These are phyloP conservation scores for Neofusicoccum sp. DNA, from an alignment of 2,329 filamentous ascomycete genomes.

Conservation along the genomic window DNA sequence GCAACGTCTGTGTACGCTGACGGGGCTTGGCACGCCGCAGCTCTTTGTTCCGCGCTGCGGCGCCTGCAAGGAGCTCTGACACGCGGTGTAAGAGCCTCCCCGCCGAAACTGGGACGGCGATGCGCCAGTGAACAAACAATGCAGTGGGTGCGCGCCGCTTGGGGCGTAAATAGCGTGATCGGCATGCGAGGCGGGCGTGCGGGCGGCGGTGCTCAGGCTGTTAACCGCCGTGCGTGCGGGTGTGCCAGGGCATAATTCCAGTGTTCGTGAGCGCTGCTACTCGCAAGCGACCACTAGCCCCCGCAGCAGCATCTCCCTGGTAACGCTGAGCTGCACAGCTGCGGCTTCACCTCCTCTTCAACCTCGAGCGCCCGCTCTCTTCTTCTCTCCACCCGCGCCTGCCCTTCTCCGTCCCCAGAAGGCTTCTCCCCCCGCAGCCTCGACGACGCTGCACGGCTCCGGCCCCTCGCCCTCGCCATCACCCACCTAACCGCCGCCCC, in stretches of 20 bases:
- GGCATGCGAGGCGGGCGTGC: conserved; percentile 19
- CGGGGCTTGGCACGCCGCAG: conserved; percentile 10
- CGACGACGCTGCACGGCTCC: conserved; percentile 28
- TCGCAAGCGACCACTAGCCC: conserved; percentile 30
- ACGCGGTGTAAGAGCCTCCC: conserved; percentile 20
- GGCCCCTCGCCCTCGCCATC: conserved; percentile 29
- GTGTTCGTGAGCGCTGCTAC: conserved; percentile 22
- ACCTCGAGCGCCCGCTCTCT: conserved; percentile 27
- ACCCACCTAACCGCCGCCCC: conserved; percentile 28
- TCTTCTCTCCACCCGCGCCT: conserved; percentile 30
- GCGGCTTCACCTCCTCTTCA: conserved; percentile 40
- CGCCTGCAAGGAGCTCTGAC: conserved; percentile 21
- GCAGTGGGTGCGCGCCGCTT: conserved; percentile 6
- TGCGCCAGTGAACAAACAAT: conserved; percentile 19
- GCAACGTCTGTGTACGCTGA: conserved; percentile 20
- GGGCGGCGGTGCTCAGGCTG: conserved; percentile 10
- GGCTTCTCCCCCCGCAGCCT: conserved; percentile 29
- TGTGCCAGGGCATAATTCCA: conserved; percentile 22
- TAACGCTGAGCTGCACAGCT: conserved; percentile 28
- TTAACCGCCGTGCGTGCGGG: conserved; percentile 17
- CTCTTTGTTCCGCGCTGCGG: conserved; percentile 21
- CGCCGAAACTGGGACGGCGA: conserved; percentile 9
- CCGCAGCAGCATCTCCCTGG: conserved; percentile 27
- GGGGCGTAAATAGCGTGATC: conserved; percentile 21
- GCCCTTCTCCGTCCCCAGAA: conserved; percentile 44